Conservation (phyloP, 2,329 filamentous ascomycete genomes). For the Aspergillus sp. region DNA sequence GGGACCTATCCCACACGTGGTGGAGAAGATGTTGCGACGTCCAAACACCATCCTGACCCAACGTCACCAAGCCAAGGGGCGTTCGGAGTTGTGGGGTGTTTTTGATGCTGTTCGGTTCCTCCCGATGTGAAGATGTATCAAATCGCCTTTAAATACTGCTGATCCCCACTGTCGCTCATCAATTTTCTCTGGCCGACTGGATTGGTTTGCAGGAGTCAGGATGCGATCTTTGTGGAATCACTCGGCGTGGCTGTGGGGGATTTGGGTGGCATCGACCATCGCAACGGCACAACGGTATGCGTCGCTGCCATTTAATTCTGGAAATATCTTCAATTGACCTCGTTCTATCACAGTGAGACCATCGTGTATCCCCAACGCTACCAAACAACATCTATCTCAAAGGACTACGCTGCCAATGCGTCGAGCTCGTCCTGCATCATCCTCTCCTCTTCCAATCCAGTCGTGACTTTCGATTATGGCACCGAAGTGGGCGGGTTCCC, state of each 20-base stretch:
- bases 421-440: conserved; percentile 4
- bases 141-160: no score
- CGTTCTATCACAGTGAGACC: neutral
- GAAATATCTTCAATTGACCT: neutral
- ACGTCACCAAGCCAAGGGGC: no score
- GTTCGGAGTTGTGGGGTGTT: no score
- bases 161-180: no score
- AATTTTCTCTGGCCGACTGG: no score
- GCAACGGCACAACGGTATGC: neutral
- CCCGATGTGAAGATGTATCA: no score
- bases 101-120: no score
- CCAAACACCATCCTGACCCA: no score
- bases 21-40: no score
- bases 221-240: neutral
- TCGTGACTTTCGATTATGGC: conserved; percentile 12
- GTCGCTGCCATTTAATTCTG: no score
- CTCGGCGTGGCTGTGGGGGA: neutral
- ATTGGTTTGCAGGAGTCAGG: neutral
- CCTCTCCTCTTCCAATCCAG: neutral
- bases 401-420: neutral
- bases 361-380: neutral
- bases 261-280: neutral
- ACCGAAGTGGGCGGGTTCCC: conserved; percentile 12
- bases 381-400: neutral
- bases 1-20: no score